A percentile compares a stretch with the other conserved stretches of the same genome.
Conservation (phyloP, 148 eudicot genomes). For the Chenopodium formosanum region DNA sequence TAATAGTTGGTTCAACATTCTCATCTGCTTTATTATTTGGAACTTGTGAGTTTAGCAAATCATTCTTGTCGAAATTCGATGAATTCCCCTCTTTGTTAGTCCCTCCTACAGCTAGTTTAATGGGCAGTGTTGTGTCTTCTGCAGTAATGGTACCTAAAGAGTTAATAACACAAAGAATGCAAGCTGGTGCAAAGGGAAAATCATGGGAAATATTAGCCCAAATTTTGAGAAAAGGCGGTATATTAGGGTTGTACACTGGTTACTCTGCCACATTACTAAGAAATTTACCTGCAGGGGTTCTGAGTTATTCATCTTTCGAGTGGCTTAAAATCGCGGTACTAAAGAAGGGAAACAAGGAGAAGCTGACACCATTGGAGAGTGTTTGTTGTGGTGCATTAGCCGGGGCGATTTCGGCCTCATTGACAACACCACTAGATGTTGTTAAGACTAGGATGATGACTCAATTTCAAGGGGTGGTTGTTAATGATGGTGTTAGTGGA, state of each 20-base stretch:
- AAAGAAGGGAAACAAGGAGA: constrained; percentile 35
- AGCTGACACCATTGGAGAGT: constrained; percentile 74
- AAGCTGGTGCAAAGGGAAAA: constrained; percentile 82
- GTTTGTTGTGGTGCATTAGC: constrained; percentile 89
- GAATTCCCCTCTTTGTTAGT: constrained; percentile 53
- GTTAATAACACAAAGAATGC: constrained; percentile 81
- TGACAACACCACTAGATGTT: constrained; percentile 90
- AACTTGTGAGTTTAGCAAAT: constrained; percentile 88
- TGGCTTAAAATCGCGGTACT: constrained; percentile 78
- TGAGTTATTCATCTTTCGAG: constrained; percentile 93
- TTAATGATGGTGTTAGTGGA: constrained; percentile 43
- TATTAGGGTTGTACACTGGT: constrained; percentile 81
- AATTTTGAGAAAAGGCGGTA: constrained; percentile 71
- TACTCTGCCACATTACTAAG: constrained; percentile 86
- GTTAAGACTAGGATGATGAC: constrained; percentile 96
- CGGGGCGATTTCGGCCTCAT: constrained; percentile 83
- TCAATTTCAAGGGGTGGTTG: constrained; percentile 47
- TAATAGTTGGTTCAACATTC: constrained; percentile 71
- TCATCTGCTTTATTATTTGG: constrained; percentile 89
- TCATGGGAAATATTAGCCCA: constrained; percentile 74
- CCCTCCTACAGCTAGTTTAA: constrained; percentile 85
- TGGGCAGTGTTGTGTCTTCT: constrained; percentile 88
- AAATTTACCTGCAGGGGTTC: constrained; percentile 86
- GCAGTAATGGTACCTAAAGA: constrained; percentile 94
- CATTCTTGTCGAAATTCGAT: constrained; percentile 56